Conservation (phyloP, 2,329 filamentous ascomycete species). For the Saccharata proteae region DNA sequence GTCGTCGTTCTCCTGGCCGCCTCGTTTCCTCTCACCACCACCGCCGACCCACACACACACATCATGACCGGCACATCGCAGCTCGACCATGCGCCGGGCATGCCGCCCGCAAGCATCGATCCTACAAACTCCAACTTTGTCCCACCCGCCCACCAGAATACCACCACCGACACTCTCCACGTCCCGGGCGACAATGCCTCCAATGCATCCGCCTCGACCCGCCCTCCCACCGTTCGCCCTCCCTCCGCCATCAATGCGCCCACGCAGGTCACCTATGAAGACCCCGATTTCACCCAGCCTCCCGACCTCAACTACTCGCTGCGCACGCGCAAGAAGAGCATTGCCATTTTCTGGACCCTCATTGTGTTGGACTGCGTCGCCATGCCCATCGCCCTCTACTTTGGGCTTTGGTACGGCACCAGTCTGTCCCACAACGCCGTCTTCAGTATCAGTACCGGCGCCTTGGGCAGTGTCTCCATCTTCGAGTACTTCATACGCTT, state of each 20-base stretch:
- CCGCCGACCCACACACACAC: too few species aligned
- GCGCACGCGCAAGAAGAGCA: conserved; percentile 40
- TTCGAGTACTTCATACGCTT: conserved; percentile 42
- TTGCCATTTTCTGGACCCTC: conserved; percentile 47
- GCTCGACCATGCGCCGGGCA: too few species aligned
- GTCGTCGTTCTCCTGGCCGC: too few species aligned
- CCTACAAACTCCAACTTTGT: background rate
- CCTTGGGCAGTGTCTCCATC: conserved; percentile 41
- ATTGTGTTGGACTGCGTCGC: conserved; percentile 47
- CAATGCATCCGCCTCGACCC: background rate
- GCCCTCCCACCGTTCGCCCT: conserved; percentile 15
- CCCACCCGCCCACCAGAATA: background rate
- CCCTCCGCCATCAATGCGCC: conserved; percentile 24
- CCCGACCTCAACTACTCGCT: conserved; percentile 46
- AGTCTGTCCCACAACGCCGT: conserved; percentile 38
- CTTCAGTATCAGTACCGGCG: conserved; percentile 43
- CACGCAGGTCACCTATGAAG: conserved; percentile 28
- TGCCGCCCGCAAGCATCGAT: too few species aligned
- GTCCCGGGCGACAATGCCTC: background rate
- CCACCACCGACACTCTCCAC: background rate
- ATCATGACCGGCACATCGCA: background rate
- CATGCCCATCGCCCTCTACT: conserved; percentile 49
- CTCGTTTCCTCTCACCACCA: too few species aligned
- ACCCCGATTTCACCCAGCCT: conserved; percentile 28
- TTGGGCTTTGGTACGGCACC: conserved; percentile 47